Evolutionary conservation across 2,329 filamentous ascomycete species (phyloP), one percentile per base, ranked within the genome.

Genomic region (Cladosporium colombiae): DNA sequence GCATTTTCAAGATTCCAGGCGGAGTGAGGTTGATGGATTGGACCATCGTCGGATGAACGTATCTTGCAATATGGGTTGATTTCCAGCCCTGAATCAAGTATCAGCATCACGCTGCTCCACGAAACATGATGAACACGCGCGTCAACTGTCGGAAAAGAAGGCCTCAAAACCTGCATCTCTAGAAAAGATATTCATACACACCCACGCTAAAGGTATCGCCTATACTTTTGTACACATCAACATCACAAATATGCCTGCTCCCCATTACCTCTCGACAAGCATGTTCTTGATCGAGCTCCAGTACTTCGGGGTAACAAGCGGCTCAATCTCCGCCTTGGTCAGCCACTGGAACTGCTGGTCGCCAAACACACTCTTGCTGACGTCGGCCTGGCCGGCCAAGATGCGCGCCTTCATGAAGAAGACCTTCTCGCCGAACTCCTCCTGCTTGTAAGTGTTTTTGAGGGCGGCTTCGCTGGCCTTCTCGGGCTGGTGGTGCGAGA

Each of bases 321-420:
- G 81, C 77, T 89, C 78, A 65, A 98, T 84, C 85, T 99, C 95
- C 68, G 97, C 92, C 78, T 90, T 93, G 27, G 91, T 90, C 74
- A 98, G 80, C 95, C 95, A 99, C 81, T 91, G 88, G 82, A 95
- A 99, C 77, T 97, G 92, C 63, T 84, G 83, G 63, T 95, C 83
- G 6, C 89, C 91, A 65, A 91, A 85, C 68, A 82, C 81, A 80
- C 95, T 97, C 66, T 82, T 83, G 68, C 83, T 82, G 62, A 98
- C 79, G 78, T 97, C 86, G 33, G 90, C 92, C 81, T 98, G 95
- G n/a, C 95, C 95, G 37, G 93, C 92, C 91, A 98, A 92, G 78
- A 99, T 98, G 69, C 95, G 88, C 60, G 88, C 91, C 84, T 98
- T 98, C 83, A 98, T 87, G 85, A 96, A 97, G 80, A 99, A 99